These are phyloP conservation scores for Annulohypoxylon stygium DNA, from an alignment of 495 filamentous ascomycete species.

Conservation along the genomic window DNA sequence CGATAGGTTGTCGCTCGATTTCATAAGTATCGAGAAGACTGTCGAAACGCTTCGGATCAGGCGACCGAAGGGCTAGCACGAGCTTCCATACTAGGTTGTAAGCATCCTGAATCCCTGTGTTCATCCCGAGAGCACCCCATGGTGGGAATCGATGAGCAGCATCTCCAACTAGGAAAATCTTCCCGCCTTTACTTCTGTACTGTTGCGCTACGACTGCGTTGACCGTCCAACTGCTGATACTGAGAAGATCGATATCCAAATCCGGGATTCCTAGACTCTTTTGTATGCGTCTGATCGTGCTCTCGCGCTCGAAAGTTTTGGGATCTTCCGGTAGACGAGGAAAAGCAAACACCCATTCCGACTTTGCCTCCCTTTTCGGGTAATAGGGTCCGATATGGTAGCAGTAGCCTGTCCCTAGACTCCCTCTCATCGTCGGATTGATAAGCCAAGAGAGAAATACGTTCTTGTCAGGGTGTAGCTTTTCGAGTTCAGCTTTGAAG, in stretches of 20 bases:
- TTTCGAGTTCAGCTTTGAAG: conserved; percentile 9
- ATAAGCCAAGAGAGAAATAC: conserved; percentile 21
- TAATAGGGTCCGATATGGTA: conserved; percentile 12
- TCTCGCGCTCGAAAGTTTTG: neutral
- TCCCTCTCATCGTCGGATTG: conserved; percentile 12
- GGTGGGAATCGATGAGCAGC: conserved; percentile 13
- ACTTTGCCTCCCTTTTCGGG: conserved; percentile 8
- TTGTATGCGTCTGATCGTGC: conserved; percentile 5
- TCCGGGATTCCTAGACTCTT: conserved; percentile 3
- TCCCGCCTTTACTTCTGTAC: conserved; percentile 14
- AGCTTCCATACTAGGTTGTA: conserved; percentile 17
- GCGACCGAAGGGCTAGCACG: neutral
- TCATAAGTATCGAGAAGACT: conserved; percentile 17
- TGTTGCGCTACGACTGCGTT: conserved; percentile 4
- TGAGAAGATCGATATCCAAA: conserved; percentile 10
- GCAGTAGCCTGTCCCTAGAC: conserved; percentile 6
- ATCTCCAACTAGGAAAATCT: conserved; percentile 7
- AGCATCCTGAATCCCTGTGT: conserved; percentile 5
- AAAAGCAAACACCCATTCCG: conserved; percentile 17
- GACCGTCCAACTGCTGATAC: conserved; percentile 11
- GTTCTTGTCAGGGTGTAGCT: conserved; percentile 4
- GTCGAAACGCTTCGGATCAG: conserved; percentile 4
- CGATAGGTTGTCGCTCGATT: conserved; percentile 13
- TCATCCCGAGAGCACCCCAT: conserved; percentile 7
- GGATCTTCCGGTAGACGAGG: conserved; percentile 14